These are phyloP conservation scores for Diaporthe citri DNA, from an alignment of 2,329 filamentous ascomycete genomes.

Conservation along the genomic window DNA sequence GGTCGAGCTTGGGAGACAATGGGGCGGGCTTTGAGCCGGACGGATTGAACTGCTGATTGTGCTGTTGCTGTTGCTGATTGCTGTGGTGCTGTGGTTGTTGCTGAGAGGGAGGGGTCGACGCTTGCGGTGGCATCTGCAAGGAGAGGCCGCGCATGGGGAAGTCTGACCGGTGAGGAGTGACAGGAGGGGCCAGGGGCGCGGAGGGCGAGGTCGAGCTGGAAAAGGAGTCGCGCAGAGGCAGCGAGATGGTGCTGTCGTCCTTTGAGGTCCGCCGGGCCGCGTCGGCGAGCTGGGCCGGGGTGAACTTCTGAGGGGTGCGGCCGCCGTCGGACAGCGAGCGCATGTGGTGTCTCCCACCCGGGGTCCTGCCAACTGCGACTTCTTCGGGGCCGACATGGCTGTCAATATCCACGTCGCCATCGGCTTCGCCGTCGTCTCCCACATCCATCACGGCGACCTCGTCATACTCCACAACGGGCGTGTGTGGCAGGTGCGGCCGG, in stretches of 20 bases:
- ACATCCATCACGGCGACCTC: slow-evolving; percentile 41
- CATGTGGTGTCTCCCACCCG: slow-evolving; percentile 60
- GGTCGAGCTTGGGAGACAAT: slow-evolving; percentile 87
- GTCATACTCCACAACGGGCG: slow-evolving; percentile 43
- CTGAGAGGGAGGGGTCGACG: slow-evolving; percentile 24
- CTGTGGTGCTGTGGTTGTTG: slow-evolving; percentile 48
- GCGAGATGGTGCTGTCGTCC: slow-evolving; percentile 72
- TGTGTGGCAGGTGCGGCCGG: slow-evolving; percentile 33
- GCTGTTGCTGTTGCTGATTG: slow-evolving; percentile 46
- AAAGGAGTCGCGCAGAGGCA: slow-evolving; percentile 48
- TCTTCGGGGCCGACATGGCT: neutral
- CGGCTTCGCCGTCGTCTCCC: slow-evolving; percentile 37
- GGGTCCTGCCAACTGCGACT: slow-evolving; percentile 50
- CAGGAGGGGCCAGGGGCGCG: slow-evolving; percentile 59
- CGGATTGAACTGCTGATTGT: slow-evolving; percentile 52
- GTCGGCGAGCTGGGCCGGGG: slow-evolving; percentile 68
- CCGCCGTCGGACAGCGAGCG: slow-evolving; percentile 76
- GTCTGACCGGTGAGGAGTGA: slow-evolving; percentile 79
- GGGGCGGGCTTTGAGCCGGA: slow-evolving; percentile 70
- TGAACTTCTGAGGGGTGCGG: slow-evolving; percentile 67
- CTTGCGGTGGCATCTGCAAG: slow-evolving; percentile 74
- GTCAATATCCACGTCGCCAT: neutral
- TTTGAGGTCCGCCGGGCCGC: slow-evolving; percentile 70
- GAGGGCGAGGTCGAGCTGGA: slow-evolving; percentile 49
- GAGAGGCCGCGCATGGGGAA: slow-evolving; percentile 75